Evolutionary conservation across 352 stramenopile genomes (phyloP), one percentile per base, ranked within the genome.

Genomic region (Plasmopara halstedii): DNA sequence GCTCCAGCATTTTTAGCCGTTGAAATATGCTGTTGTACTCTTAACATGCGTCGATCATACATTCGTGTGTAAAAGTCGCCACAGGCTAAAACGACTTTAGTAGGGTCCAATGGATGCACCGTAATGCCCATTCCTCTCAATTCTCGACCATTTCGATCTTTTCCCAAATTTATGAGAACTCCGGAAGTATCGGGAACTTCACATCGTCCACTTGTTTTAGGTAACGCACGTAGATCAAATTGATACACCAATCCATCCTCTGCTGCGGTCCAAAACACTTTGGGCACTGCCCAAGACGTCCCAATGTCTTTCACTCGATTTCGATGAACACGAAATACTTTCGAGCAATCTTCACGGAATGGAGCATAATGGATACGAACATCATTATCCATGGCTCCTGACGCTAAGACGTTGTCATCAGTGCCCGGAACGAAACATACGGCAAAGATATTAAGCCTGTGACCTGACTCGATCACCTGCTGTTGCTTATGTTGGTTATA

Each of bases 361-460:
- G 83, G 84, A 37, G 79, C 78, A 38, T 89, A 91, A 46, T 94
- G 83, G 35, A 95, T 67, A 14, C 82, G 80, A 11, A 95, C 85
- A 48, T 94, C 73, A 17, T 73, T 80, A 61, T 92, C 81, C 78
- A 88, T 88, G 0, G 77, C 81, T 6, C 72, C 75, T 3, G 80
- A 82, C 2, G 76, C 80, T 39, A 92, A 54, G 32, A 92, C 77
- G 46, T 92, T 70, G 60, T 88, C 74, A 54, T 89, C 76, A 1
- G 77, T 88, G 36, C 67, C 66, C 2, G 78, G 77, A 41, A 95
- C 70, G 54, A 95, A 92, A 54, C 81, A 83, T 10, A 93, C 79
- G 4, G 76, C 77, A 55, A 95, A 95, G 41, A 95, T 92, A 50
- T 95, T 95, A 49, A 83, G 65, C 0, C 50, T 53, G 53, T 95